Evolutionary conservation across 2,329 filamentous ascomycete species (phyloP), one percentile per base, ranked within the genome.

Genomic region (Tolypocladium tundrense): DNA sequence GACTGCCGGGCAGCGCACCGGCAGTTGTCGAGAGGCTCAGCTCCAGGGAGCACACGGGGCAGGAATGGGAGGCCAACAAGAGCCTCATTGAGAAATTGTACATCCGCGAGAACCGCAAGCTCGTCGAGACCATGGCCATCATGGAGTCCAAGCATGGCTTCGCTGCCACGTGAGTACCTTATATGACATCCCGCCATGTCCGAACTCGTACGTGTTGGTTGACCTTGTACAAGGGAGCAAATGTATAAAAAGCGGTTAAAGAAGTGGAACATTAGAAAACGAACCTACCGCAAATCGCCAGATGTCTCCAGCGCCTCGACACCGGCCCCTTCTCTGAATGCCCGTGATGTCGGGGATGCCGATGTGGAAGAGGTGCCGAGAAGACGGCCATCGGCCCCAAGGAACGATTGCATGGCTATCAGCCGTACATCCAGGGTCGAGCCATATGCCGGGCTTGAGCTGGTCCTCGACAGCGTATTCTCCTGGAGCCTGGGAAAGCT

Each of bases 241-340:
- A 73, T 73, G 70, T 73, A 72, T 57, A 73, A 73, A 58, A 73
- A 73, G 60, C 66, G 71, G 39, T 62, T 73, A 51, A 71, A 70
- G 62, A 73, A 72, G 60, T 73, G 71, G 71, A 69, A 71, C 54
- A 59, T 73, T 27, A 68, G 71, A 56, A 73, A 73, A 57, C 66
- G 70, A 42, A 64, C 64, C 56, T 72, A 73, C 60, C 66, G 70
- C 51, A 72, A 68, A 60, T 52, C 53, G 14, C 40, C 54, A 16
- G 56, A 52, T 16, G 55, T 48, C 19, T 43, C 59, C 10, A 27
- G 43, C 4, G 54, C 42, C 1, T 59, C 59, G n/a, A 60, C 57
- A 3, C 57, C 62, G 10, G 40, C 57, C 7, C 58, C 58, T 42
- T 53, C 37, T 11, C 52, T 19, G 9, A 19, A 39, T 21, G 39